Conservation (phyloP, 495 filamentous ascomycete genomes). For the Penicillium longicatenatum region DNA sequence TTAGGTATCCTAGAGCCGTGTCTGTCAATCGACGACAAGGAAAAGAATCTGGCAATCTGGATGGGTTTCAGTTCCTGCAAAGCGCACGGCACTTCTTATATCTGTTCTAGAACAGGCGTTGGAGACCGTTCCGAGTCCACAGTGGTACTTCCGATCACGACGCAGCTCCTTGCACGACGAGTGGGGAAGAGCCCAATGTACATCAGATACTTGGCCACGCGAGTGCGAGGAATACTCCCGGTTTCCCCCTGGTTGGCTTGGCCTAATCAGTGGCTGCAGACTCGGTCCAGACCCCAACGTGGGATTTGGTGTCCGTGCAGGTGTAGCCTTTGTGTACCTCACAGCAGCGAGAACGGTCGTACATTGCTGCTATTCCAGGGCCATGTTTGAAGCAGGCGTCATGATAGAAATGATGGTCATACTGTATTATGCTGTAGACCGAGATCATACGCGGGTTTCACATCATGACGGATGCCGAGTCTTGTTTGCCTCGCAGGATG, state of each 20-base stretch:
- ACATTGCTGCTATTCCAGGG: background rate
- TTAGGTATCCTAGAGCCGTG: background rate
- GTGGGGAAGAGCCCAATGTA: slow-evolving; percentile 19
- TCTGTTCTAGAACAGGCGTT: background rate
- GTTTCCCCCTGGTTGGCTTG: slow-evolving; percentile 20
- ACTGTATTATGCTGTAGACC: background rate
- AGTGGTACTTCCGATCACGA: too few relatives aligned
- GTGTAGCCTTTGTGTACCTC: slow-evolving; percentile 17
- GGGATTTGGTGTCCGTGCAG: background rate
- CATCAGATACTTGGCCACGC: slow-evolving; percentile 29
- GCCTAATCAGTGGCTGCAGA: slow-evolving; percentile 20
- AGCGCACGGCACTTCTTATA: background rate
- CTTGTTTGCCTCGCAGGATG: background rate
- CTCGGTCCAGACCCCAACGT: slow-evolving; percentile 27
- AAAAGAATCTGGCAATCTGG: slow-evolving; percentile 19
- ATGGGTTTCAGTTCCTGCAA: slow-evolving; percentile 1
- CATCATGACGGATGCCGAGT: background rate
- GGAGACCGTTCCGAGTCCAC: too few relatives aligned
- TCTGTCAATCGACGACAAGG: background rate
- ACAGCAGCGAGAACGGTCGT: slow-evolving; percentile 6
- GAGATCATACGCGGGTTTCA: slow-evolving; percentile 2
- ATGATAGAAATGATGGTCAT: background rate
- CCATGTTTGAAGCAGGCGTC: background rate
- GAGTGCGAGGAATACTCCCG: slow-evolving; percentile 16
- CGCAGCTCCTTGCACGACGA: slow-evolving; percentile 26